Percentiles rank a stretch among this genome's conserved stretches.
These are phyloP conservation scores for Backusella sp. DNA, from an alignment of 192 early-diverging fungal genomes.

Conservation along the genomic window DNA sequence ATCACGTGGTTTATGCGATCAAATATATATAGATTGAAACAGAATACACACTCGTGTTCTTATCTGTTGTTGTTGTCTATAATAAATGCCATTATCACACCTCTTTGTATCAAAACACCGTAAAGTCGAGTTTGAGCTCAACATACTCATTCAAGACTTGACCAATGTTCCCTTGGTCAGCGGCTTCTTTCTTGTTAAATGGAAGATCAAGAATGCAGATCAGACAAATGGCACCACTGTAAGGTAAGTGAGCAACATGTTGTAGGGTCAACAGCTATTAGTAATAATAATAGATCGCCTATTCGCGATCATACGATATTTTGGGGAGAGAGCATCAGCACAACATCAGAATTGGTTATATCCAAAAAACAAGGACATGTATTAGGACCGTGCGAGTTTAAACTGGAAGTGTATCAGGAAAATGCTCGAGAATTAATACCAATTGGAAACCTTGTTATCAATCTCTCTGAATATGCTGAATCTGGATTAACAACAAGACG, in stretches of 20 bases:
- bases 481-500: constrained; percentile 47
- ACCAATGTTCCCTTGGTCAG: constrained; percentile 78
- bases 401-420: constrained; percentile 59
- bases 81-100: constrained; percentile 44
- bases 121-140: constrained; percentile 65
- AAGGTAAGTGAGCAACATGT: constrained; percentile 19
- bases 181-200: constrained; percentile 81
- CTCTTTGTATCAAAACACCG: constrained; percentile 71
- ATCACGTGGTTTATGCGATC: not conserved
- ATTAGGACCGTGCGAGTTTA: constrained; percentile 72
- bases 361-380: constrained; percentile 60
- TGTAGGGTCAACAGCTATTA: not conserved
- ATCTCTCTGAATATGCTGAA: constrained; percentile 76
- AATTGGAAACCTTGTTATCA: constrained; percentile 68
- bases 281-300: constrained; percentile 4
- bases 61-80: not conserved
- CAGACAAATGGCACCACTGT: constrained; percentile 32
- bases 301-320: constrained; percentile 45
- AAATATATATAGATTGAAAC: not conserved
- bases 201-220: constrained; percentile 57
- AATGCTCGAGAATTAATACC: constrained; percentile 54
- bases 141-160: constrained; percentile 69
- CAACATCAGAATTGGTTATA: constrained; percentile 60
- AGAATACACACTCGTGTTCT: not conserved
- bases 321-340: constrained; percentile 57